A percentile compares a stretch with the other conserved stretches of the same genome.
Conservation (phyloP, 495 filamentous ascomycete genomes). For the Diplogelasinospora grovesii region DNA sequence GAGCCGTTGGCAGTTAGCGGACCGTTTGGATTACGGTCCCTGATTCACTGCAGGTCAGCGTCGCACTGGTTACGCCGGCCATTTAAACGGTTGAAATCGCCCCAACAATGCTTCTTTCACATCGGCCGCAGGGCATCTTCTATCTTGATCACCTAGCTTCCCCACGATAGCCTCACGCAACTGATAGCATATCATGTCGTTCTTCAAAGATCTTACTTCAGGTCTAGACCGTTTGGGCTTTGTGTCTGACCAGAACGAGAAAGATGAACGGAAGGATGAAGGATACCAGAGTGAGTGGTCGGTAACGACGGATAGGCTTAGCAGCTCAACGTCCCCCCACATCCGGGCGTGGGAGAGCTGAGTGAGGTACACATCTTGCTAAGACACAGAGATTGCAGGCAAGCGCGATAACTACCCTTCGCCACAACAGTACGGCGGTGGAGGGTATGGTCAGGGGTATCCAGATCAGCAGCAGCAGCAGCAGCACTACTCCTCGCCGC, state of each 20-base stretch:
- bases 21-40: no score
- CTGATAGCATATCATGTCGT: conserved; percentile 4
- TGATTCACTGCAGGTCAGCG: no score
- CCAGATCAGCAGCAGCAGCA: conserved; percentile 6
- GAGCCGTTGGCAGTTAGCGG: no score
- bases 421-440: conserved; percentile 24
- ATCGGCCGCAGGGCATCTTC: no score
- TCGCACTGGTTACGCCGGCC: no score
- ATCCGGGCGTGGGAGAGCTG: no score
- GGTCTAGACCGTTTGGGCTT: background rate
- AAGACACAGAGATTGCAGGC: no score
- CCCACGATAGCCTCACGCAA: no score
- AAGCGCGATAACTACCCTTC: conserved; percentile 6
- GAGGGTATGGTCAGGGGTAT: conserved; percentile 10
- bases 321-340: background rate
- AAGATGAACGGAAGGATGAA: background rate
- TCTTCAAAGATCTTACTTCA: background rate
- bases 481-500: conserved; percentile 14
- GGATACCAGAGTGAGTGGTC: background rate
- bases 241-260: conserved; percentile 2
- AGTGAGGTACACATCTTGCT: no score
- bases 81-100: no score
- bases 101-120: no score
- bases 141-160: no score
- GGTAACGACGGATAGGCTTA: background rate